phyloP scores from a whole-genome alignment of 1,139 yeast genomes.

The Candida dubliniensis region DNA sequence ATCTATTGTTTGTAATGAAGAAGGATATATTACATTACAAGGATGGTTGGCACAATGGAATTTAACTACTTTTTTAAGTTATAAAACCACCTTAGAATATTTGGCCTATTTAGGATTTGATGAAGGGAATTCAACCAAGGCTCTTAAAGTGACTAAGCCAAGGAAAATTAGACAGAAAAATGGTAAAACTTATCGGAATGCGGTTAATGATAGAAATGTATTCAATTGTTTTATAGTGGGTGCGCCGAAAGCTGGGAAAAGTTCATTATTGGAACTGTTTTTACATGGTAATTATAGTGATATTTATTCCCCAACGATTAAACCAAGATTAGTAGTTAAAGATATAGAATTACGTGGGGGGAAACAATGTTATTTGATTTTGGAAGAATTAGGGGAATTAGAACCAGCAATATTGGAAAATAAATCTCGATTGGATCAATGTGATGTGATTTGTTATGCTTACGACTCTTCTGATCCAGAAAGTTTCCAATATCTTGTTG shows the following conservation, averaged over 20 bases:
- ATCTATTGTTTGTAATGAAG: constrained; percentile 85
- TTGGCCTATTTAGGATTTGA: constrained; percentile 89
- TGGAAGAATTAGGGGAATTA: constrained; percentile 86
- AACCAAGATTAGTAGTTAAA: constrained; percentile 80
- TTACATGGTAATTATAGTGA: constrained; percentile 73
- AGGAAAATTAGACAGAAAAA: constrained; percentile 64
- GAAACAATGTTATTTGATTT: constrained; percentile 85
- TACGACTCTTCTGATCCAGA: constrained; percentile 97
- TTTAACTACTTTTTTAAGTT: constrained; percentile 86
- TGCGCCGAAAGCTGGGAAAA: constrained; percentile 81
- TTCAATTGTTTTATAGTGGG: constrained; percentile 89
- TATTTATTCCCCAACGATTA: constrained; percentile 76
- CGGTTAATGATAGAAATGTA: constrained; percentile 80
- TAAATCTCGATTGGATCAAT: constrained; percentile 67
- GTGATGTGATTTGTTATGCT: constrained; percentile 86
- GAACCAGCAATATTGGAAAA: constrained; percentile 83
- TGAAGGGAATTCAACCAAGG: constrained; percentile 49
- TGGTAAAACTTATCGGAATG: constrained; percentile 66
- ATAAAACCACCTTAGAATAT: constrained; percentile 81
- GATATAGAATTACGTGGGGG: constrained; percentile 96
- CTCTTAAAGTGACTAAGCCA: constrained; percentile 80
- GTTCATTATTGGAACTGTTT: constrained; percentile 79
- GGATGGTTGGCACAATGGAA: constrained; percentile 99
- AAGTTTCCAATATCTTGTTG: constrained; percentile 80
- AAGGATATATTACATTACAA: constrained; percentile 85